Evolutionary conservation across 345 rosid genomes (phyloP).

Genomic region (Citrus sp.): DNA sequence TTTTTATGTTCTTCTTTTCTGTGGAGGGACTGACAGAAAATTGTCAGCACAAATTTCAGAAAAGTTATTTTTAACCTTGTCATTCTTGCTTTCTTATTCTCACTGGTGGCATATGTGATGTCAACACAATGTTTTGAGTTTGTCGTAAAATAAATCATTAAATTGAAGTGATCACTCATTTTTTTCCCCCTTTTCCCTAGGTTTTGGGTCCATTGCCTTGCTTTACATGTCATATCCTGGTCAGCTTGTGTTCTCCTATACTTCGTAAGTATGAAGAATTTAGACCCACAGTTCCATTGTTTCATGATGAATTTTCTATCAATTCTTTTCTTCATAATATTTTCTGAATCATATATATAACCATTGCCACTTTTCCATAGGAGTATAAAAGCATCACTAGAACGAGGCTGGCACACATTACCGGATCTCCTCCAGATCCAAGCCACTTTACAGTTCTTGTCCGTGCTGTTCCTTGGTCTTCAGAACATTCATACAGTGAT

Average conservation of each 20-base stretch:
- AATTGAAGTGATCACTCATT: conserved; percentile 7
- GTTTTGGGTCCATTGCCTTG: conserved; percentile 91
- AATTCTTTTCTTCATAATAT: background rate
- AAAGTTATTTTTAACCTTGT: background rate
- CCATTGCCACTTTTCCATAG: conserved; percentile 23
- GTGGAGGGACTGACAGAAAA: background rate
- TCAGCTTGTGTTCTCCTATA: conserved; percentile 80
- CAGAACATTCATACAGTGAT: conserved; percentile 60
- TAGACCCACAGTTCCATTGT: background rate
- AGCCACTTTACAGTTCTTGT: conserved; percentile 86
- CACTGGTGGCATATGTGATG: background rate
- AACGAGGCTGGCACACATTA: conserved; percentile 68
- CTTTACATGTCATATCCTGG: conserved; percentile 66
- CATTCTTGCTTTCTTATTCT: background rate
- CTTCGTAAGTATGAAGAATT: conserved; percentile 57
- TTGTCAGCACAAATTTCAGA: background rate
- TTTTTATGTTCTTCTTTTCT: background rate
- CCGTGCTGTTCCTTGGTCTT: conserved; percentile 76
- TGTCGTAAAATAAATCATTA: conserved; percentile 2
- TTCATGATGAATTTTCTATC: conserved; percentile 3
- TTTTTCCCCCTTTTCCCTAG: conserved; percentile 30
- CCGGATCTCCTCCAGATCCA: conserved; percentile 50
- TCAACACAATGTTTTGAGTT: background rate
- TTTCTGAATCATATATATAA: conserved; percentile 3
- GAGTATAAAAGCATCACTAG: conserved; percentile 71